Evolutionary conservation across 352 stramenopile species (phyloP).

Genomic region (Pythium rhizo-oryzae): DNA sequence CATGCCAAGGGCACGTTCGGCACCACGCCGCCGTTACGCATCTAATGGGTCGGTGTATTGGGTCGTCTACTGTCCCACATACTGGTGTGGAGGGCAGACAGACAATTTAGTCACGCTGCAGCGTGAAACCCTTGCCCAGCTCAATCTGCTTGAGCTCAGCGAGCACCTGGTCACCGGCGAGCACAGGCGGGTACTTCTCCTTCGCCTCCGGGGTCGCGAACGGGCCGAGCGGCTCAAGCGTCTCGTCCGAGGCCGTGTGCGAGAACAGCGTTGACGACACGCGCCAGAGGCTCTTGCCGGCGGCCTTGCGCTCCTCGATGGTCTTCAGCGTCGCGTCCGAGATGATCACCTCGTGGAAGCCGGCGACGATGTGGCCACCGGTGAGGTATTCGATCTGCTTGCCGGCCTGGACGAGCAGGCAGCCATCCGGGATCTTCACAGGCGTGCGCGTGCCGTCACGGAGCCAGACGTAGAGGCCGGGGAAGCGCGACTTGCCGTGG

Average conservation of each 20-base stretch:
- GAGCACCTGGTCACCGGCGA: conserved; percentile 88
- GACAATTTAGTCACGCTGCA: conserved; percentile 60
- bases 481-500: conserved; percentile 92
- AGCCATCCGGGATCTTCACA: conserved; percentile 90
- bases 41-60: background rate
- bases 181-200: conserved; percentile 80
- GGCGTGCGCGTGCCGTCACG: conserved; percentile 83
- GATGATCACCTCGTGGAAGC: conserved; percentile 93
- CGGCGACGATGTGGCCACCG: conserved; percentile 89
- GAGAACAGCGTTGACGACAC: conserved; percentile 93
- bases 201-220: conserved; percentile 75
- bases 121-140: conserved; percentile 69
- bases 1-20: no score
- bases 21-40: background rate
- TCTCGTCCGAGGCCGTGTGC: conserved; percentile 90
- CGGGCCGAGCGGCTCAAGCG: conserved; percentile 73
- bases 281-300: conserved; percentile 85
- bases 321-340: conserved; percentile 69
- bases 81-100: no score
- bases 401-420: conserved; percentile 82
- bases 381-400: conserved; percentile 95
- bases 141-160: conserved; percentile 89
- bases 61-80: no score
- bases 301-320: conserved; percentile 71
- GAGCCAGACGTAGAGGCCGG: conserved; percentile 91